These are phyloP conservation scores for Erythrophleum fordii DNA, from an alignment of 306 rosid species.

Conservation along the genomic window DNA sequence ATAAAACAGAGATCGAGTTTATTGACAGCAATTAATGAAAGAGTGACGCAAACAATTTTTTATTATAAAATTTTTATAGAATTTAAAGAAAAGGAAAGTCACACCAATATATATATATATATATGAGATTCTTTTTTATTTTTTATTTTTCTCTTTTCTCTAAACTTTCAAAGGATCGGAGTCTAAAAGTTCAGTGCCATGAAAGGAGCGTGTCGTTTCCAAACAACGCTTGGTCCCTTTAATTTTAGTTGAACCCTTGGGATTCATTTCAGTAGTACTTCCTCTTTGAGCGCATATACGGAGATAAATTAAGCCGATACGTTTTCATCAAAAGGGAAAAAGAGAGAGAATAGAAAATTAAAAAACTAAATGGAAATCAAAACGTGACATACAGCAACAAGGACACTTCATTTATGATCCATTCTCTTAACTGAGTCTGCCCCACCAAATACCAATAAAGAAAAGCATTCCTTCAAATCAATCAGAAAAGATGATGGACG, in stretches of 20 bases:
- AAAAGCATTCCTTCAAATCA: slow-evolving; percentile 6
- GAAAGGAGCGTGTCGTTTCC: background rate
- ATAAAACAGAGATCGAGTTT: too few relatives aligned
- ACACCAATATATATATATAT: too few relatives aligned
- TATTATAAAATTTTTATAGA: too few relatives aligned
- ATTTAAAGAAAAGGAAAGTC: too few relatives aligned
- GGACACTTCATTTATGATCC: background rate
- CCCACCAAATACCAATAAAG: slow-evolving; percentile 14
- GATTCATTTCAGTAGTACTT: background rate
- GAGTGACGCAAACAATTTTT: too few relatives aligned
- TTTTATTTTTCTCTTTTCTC: too few relatives aligned
- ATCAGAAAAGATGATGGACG: background rate
- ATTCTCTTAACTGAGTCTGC: background rate
- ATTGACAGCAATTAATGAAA: too few relatives aligned
- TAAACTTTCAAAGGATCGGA: too few relatives aligned
- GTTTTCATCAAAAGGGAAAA: background rate
- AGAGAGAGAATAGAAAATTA: background rate
- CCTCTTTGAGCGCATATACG: background rate
- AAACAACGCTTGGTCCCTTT: background rate
- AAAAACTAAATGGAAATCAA: background rate
- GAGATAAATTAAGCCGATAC: background rate
- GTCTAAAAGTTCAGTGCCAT: background rate
- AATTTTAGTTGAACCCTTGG: background rate
- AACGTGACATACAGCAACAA: background rate
- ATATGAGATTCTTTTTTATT: too few relatives aligned